Evolutionary conservation across 345 rosid species (phyloP).

Genomic region (Salix arbutifolia): DNA sequence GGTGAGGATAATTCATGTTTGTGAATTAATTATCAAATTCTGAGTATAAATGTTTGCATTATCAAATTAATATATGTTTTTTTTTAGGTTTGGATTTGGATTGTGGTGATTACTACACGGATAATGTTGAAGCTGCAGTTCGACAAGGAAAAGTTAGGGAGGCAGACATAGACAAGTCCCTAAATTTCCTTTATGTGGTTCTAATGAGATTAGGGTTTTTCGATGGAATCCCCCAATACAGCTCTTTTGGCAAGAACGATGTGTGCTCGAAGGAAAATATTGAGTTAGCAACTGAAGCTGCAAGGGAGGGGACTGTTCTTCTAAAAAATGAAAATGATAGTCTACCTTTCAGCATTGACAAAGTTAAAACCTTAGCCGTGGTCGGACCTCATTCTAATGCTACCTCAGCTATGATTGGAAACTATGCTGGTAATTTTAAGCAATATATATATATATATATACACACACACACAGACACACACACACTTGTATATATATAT

Average conservation of each 20-base stretch:
- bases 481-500: no score
- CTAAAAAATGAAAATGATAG: conserved; percentile 37
- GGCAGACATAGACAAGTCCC: conserved; percentile 29
- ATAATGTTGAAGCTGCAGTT: conserved; percentile 33
- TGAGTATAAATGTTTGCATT: no score
- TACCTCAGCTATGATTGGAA: conserved; percentile 50
- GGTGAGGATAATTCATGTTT: conserved; percentile 18
- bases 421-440: conserved; percentile 41
- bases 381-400: conserved; percentile 60
- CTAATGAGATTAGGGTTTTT: conserved; percentile 65
- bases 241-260: conserved; percentile 31
- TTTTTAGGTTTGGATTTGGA: conserved; percentile 56
- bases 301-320: conserved; percentile 54
- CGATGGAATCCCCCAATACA: conserved; percentile 43
- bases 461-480: no score
- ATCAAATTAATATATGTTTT: no score
- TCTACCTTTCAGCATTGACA: conserved; percentile 26
- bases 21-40: no score
- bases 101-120: conserved; percentile 47
- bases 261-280: conserved; percentile 35
- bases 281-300: conserved; percentile 50
- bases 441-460: not conserved
- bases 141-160: conserved; percentile 36
- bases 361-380: conserved; percentile 29
- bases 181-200: conserved; percentile 35